These are phyloP conservation scores for Leishmania arabica DNA, from an alignment of 208 protist genomes.

Conservation along the genomic window DNA sequence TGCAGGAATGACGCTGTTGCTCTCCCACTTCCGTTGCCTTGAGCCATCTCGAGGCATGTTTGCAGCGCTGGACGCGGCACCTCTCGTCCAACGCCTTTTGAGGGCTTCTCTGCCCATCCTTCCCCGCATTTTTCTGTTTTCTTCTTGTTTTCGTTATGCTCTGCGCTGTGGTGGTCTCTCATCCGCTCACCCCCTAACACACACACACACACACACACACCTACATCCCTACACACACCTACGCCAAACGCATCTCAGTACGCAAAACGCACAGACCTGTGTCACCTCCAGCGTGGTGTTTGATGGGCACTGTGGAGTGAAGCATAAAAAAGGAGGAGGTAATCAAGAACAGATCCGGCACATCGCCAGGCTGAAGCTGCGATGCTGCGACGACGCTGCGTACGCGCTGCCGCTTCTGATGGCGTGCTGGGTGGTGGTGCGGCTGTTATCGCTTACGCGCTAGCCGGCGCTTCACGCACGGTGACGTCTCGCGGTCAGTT, in stretches of 20 bases:
- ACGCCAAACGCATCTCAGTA: neutral
- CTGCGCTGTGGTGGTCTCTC: neutral
- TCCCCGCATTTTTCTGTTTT: neutral
- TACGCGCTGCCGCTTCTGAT: neutral
- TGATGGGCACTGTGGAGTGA: neutral
- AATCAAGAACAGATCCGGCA: neutral
- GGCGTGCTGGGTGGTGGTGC: neutral
- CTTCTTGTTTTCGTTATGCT: neutral
- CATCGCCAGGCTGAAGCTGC: neutral
- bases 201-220: neutral
- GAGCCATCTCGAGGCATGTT: neutral
- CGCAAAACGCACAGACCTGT: neutral
- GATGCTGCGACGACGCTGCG: conserved; percentile 7
- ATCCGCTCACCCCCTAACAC: neutral
- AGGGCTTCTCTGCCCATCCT: neutral
- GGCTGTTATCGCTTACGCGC: neutral
- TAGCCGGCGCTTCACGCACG: conserved; percentile 16
- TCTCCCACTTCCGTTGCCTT: neutral
- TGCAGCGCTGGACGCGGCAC: neutral
- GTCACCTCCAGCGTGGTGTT: neutral
- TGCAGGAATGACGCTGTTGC: neutral
- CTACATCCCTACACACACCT: neutral
- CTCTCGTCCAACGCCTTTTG: neutral
- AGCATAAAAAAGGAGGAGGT: neutral
- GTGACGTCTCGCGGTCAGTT: conserved; percentile 82